Percentiles rank a stretch among this genome's conserved stretches.
phyloP scores from a whole-genome alignment of 2,329 filamentous ascomycete genomes.

The Aspergillus unguis region DNA sequence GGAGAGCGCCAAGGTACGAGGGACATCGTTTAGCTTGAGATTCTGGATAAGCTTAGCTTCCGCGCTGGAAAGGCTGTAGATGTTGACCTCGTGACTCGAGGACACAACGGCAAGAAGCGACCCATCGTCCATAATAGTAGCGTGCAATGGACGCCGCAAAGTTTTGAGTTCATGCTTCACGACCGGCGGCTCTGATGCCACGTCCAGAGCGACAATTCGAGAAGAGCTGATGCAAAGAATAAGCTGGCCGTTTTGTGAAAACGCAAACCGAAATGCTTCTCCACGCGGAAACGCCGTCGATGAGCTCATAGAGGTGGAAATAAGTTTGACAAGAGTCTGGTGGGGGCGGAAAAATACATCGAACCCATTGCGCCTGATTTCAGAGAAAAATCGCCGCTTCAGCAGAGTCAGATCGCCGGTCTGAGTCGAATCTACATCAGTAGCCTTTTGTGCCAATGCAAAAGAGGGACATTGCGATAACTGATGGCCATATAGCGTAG shows the following conservation, averaged over 20 bases:
- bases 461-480: conserved; percentile 44
- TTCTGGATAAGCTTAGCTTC: conserved; percentile 70
- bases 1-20: conserved; percentile 74
- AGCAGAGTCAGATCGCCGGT: conserved; percentile 56
- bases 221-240: conserved; percentile 82
- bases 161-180: conserved; percentile 79
- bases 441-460: conserved; percentile 35
- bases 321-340: conserved; percentile 70
- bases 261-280: conserved; percentile 79
- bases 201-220: conserved; percentile 73
- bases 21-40: conserved; percentile 73
- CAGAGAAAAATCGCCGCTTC: conserved; percentile 63
- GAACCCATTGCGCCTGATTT: conserved; percentile 74
- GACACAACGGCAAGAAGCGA: conserved; percentile 74
- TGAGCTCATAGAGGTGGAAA: conserved; percentile 80
- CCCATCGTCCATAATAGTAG: conserved; percentile 76
- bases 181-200: conserved; percentile 56
- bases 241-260: conserved; percentile 71
- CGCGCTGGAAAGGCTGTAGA: conserved; percentile 68
- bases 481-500: conserved; percentile 47
- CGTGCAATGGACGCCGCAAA: conserved; percentile 68
- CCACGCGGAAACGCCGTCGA: conserved; percentile 75
- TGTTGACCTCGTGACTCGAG: conserved; percentile 76
- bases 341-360: conserved; percentile 69
- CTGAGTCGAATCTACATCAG: conserved; percentile 28